Percentiles rank a stretch among this genome's conserved stretches.
These are phyloP conservation scores for Lachnellula suecica DNA, from an alignment of 2,329 filamentous ascomycete species.

Conservation along the genomic window DNA sequence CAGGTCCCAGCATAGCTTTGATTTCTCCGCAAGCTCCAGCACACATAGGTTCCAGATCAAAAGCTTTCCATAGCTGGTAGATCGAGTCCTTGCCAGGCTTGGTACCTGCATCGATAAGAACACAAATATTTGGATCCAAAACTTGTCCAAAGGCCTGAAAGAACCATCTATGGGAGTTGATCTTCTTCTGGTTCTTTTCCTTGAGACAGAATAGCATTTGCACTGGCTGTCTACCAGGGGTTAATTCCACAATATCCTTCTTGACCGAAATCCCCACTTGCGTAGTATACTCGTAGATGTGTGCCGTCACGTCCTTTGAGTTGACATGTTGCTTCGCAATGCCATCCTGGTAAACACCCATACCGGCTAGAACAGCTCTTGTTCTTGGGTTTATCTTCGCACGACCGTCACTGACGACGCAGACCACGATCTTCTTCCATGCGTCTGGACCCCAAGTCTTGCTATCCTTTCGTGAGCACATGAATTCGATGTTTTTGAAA, in stretches of 20 bases:
- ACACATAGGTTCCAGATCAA: slow-evolving; percentile 96
- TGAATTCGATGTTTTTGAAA: slow-evolving; percentile 98
- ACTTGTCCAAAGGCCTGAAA: slow-evolving; percentile 95
- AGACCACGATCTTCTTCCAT: slow-evolving; percentile 99
- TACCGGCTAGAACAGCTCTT: slow-evolving; percentile 81
- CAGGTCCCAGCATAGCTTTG: slow-evolving; percentile 89
- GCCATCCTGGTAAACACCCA: slow-evolving; percentile 97
- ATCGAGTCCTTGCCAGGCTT: slow-evolving; percentile 92
- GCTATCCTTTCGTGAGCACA: slow-evolving; percentile 89
- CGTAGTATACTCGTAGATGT: slow-evolving; percentile 95
- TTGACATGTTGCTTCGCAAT: slow-evolving; percentile 99
- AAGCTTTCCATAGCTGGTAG: slow-evolving; percentile 98
- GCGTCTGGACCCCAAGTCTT: slow-evolving; percentile 98
- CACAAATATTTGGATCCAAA: slow-evolving; percentile 93
- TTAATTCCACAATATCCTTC: slow-evolving; percentile 81
- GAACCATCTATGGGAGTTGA: slow-evolving; percentile 99
- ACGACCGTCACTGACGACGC: slow-evolving; percentile 94
- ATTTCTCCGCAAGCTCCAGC: slow-evolving; percentile 97
- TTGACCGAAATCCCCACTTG: slow-evolving; percentile 87
- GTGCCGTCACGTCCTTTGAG: slow-evolving; percentile 90
- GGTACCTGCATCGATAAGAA: slow-evolving; percentile 93
- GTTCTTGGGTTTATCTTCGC: slow-evolving; percentile 95
- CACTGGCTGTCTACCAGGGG: slow-evolving; percentile 83
- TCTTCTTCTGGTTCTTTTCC: slow-evolving; percentile 99
- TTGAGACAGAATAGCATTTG: slow-evolving; percentile 98